Percentiles rank a stretch among this genome's conserved stretches.
Conservation (phyloP, 805 yeast genomes). For the Saccharomycopsis sp. region DNA sequence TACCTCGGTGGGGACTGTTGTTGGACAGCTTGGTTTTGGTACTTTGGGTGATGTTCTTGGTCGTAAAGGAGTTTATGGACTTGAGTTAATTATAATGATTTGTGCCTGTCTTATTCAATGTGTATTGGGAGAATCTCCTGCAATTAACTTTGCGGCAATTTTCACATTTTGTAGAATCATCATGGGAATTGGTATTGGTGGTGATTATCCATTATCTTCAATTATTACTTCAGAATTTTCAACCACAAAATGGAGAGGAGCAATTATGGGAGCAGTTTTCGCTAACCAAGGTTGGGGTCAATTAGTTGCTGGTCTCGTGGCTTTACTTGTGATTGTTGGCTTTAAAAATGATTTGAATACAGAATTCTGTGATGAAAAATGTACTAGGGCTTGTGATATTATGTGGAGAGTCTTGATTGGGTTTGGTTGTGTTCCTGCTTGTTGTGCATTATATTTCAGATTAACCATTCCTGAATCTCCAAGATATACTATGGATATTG, state of each 20-base stretch:
- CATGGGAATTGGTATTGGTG: slow-evolving; percentile 96
- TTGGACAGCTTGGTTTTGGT: slow-evolving; percentile 86
- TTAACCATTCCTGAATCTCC: slow-evolving; percentile 93
- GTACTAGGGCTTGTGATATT: slow-evolving; percentile 76
- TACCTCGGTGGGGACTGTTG: slow-evolving; percentile 88
- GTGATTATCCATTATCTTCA: slow-evolving; percentile 90
- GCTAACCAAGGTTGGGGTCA: slow-evolving; percentile 98
- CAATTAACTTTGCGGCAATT: slow-evolving; percentile 62
- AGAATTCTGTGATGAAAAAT: slow-evolving; percentile 54
- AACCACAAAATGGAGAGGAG: slow-evolving; percentile 96
- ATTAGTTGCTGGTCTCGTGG: slow-evolving; percentile 75
- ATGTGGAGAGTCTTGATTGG: slow-evolving; percentile 93
- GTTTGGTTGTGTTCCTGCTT: slow-evolving; percentile 84
- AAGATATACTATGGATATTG: slow-evolving; percentile 71
- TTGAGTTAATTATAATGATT: slow-evolving; percentile 78
- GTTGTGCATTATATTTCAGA: slow-evolving; percentile 78
- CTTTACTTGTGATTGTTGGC: slow-evolving; percentile 64
- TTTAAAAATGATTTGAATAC: slow-evolving; percentile 51
- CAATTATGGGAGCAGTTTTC: slow-evolving; percentile 91
- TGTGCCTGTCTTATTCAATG: slow-evolving; percentile 72
- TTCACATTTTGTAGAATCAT: slow-evolving; percentile 70
- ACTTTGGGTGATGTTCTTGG: slow-evolving; percentile 71
- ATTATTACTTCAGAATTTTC: slow-evolving; percentile 87
- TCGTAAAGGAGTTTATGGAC: slow-evolving; percentile 80
- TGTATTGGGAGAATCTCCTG: slow-evolving; percentile 60